Percentiles rank a stretch among this genome's conserved stretches.
phyloP scores from a whole-genome alignment of 306 rosid genomes.

The Coriaria nepalensis region DNA sequence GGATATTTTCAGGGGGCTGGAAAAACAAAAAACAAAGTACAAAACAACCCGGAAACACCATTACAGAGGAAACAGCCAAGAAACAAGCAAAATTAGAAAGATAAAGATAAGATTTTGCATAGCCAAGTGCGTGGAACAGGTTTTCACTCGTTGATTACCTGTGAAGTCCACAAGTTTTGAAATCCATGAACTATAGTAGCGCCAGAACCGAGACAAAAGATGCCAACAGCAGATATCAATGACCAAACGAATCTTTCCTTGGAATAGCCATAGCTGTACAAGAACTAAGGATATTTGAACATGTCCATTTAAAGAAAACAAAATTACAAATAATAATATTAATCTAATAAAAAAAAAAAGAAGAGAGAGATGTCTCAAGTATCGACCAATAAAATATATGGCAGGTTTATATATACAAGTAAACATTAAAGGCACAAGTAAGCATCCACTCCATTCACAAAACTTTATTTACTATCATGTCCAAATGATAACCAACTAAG shows the following conservation, averaged over 20 bases:
- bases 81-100: constrained; percentile 3
- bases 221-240: constrained; percentile 95
- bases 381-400: too few relatives aligned
- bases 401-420: too few relatives aligned
- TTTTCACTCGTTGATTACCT: constrained; percentile 30
- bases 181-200: constrained; percentile 88
- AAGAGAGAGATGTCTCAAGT: too few relatives aligned
- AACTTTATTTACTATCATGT: neutral
- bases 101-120: neutral
- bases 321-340: neutral
- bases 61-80: neutral
- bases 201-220: constrained; percentile 97
- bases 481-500: neutral
- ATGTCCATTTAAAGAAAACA: neutral
- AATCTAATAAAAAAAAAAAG: too few relatives aligned
- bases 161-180: constrained; percentile 89
- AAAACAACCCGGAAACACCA: neutral
- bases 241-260: constrained; percentile 99
- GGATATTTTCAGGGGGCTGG: constrained; percentile 80
- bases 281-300: constrained; percentile 17
- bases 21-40: constrained; percentile 6
- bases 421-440: too few relatives aligned
- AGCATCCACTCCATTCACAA: too few relatives aligned
- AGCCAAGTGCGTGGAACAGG: neutral
- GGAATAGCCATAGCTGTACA: constrained; percentile 84